Base-by-base conservation (phyloP, 306 rosid species). In the Ormosia emarginata region DNA sequence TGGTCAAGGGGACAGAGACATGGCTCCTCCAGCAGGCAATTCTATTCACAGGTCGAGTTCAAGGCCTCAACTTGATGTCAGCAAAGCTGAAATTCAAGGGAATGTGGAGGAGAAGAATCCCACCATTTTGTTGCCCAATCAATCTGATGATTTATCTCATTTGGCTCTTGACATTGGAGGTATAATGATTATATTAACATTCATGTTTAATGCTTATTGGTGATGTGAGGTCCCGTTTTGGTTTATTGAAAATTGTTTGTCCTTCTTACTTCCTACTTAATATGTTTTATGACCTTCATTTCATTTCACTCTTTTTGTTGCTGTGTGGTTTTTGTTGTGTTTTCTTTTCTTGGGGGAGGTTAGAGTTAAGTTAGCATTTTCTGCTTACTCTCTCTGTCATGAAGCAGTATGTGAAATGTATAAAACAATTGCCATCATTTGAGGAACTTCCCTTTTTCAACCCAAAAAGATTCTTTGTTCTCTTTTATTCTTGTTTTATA, bases 151-250 rank as follows among this genome's bases (percentile, higher is more conserved):
- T 80, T 75, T 96, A 32, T 92, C 94, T 82, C 99, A 93, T 74
- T 83, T 96, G 6, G 97, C 98, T 80, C 86, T 96, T 77, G 99
- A 96, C 75, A 89, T 96, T 86, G 99, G 99, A 89, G 99, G 98
- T 96, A 85, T 36, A 33, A 50, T 55, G 14, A 1, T 15, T 40
- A 52, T 15, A 12, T 57, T 59, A 17, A 36, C 29, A 33, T 72
- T 75, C 76, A 32, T 41, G 24, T 40, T 81, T 30, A 36, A 10
- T 57, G 65, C 36, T 82, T 33, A 2, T 65, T 37, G 61, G 14
- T 49, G 7, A 43, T 0, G 4, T 57, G 58, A 53, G 40, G 47
- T 34, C 33, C 17, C 55, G 29, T 68, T 49, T 84, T 32, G 70
- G 39, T 57, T 7, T 10, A 53, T 57, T 49, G 8, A 5, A 10